Base-by-base conservation (phyloP, 306 rosid genomes). In the Malus sieversii region DNA sequence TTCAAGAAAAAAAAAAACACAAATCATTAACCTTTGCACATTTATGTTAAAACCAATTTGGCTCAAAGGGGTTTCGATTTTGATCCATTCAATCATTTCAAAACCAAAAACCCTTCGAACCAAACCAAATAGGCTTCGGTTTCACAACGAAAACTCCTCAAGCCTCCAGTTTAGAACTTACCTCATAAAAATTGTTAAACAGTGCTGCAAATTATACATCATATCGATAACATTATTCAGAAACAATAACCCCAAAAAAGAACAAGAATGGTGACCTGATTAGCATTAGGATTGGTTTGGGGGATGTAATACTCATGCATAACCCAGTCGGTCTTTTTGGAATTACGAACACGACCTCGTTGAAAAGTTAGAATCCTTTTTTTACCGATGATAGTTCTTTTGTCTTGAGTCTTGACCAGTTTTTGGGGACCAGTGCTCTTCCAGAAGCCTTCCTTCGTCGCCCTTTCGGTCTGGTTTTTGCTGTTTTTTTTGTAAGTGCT, bases 341-440 rank as follows among this genome's bases (percentile, higher is more conserved):
- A 82, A 27, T 1, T 0, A 32, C 85, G 84, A 83, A 44, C 66
- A 57, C 79, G 81, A 4, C 89, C 91, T 10, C 0, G 0, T 18
- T 88, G 18, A 76, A 84, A 93, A 46, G 89, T 92, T 72, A 94
- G 72, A 25, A 86, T 88, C 84, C 83, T 90, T 87, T 88, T 94
- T 14, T 69, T 78, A 9, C 91, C 98, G 68, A 91, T 86, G 35
- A 85, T 66, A 0, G 8, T 35, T 30, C 57, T 65, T 15, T 73
- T 82, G n/a, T 73, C 82, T 9, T 52, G 68, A 8, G 4, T 73
- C 83, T 23, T 85, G 57, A 91, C 74, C 0, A 8, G 2, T 22
- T 89, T 66, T 10, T 4, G 38, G 1, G 40, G 0, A 35, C 97
- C 91, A 6, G 96, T 91, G 74, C 73, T 20, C 75, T 94, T 91